Conservation (phyloP, 2,329 filamentous ascomycete genomes). For the Cadophora sp. region DNA sequence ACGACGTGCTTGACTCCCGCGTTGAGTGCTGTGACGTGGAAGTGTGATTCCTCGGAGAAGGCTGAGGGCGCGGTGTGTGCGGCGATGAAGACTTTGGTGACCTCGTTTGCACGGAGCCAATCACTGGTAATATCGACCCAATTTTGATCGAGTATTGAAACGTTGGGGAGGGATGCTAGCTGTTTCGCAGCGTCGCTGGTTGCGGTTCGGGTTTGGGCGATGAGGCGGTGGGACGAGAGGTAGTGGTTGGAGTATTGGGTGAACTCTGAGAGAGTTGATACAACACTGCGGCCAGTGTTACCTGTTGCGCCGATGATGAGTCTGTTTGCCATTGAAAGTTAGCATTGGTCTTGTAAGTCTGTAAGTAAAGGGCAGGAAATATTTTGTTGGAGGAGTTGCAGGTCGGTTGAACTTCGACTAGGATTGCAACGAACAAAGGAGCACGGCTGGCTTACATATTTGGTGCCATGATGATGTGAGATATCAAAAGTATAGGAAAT, state of each 20-base stretch:
- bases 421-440: too few relatives aligned
- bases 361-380: too few relatives aligned
- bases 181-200: slow-evolving; percentile 37
- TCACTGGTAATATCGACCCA: slow-evolving; percentile 46
- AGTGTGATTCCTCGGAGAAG: slow-evolving; percentile 51
- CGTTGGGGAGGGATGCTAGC: slow-evolving; percentile 45
- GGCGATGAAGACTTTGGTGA: slow-evolving; percentile 50
- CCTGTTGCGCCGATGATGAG: slow-evolving; percentile 49
- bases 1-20: slow-evolving; percentile 52
- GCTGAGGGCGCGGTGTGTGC: slow-evolving; percentile 48
- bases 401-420: too few relatives aligned
- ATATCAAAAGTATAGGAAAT: too few relatives aligned
- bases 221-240: slow-evolving; percentile 34
- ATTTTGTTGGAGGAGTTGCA: too few relatives aligned
- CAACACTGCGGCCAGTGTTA: slow-evolving; percentile 47
- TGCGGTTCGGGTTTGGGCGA: slow-evolving; percentile 46
- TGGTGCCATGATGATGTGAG: too few relatives aligned
- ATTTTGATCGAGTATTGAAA: slow-evolving; percentile 46
- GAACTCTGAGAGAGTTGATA: slow-evolving; percentile 38
- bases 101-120: slow-evolving; percentile 50
- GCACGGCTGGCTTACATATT: too few relatives aligned
- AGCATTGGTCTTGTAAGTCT: too few relatives aligned
- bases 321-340: slow-evolving; percentile 37
- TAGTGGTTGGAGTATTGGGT: slow-evolving; percentile 34
- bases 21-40: slow-evolving; percentile 46